Conservation (phyloP, 1,139 yeast genomes). For the Debaryomyces sp. region DNA sequence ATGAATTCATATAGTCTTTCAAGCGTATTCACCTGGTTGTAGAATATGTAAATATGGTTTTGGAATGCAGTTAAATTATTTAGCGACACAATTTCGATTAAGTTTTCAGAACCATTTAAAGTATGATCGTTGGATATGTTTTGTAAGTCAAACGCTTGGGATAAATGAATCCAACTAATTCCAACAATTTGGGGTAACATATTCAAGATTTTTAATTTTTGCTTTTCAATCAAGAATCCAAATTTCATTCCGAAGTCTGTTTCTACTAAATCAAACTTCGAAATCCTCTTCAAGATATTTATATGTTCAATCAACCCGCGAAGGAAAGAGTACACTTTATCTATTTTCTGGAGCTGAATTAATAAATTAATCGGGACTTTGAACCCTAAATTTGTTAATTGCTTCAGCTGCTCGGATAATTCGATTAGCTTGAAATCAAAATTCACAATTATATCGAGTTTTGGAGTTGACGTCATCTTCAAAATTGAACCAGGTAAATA, state of each 20-base stretch:
- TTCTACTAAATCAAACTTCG: constrained; percentile 19
- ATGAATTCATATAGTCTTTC: constrained; percentile 26
- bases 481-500: constrained; percentile 38
- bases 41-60: constrained; percentile 24
- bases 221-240: constrained; percentile 44
- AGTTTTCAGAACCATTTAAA: constrained; percentile 19
- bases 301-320: constrained; percentile 52
- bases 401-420: constrained; percentile 56
- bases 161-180: constrained; percentile 59
- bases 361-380: constrained; percentile 52
- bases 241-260: constrained; percentile 37
- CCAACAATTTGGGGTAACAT: constrained; percentile 28
- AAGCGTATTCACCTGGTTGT: constrained; percentile 36
- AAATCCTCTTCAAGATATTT: constrained; percentile 29
- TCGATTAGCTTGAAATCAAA: constrained; percentile 51
- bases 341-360: constrained; percentile 44
- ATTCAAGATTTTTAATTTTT: constrained; percentile 33
- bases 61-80: constrained; percentile 45
- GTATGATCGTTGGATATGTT: constrained; percentile 14
- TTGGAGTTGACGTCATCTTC: constrained; percentile 22
- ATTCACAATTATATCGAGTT: constrained; percentile 39
- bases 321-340: constrained; percentile 61
- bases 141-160: constrained; percentile 51
- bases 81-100: constrained; percentile 44
- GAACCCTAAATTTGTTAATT: constrained; percentile 54